Evolutionary conservation across 2,329 filamentous ascomycete genomes (phyloP), one percentile per base, ranked within the genome.

Genomic region (Scedosporium aurantiacum): DNA sequence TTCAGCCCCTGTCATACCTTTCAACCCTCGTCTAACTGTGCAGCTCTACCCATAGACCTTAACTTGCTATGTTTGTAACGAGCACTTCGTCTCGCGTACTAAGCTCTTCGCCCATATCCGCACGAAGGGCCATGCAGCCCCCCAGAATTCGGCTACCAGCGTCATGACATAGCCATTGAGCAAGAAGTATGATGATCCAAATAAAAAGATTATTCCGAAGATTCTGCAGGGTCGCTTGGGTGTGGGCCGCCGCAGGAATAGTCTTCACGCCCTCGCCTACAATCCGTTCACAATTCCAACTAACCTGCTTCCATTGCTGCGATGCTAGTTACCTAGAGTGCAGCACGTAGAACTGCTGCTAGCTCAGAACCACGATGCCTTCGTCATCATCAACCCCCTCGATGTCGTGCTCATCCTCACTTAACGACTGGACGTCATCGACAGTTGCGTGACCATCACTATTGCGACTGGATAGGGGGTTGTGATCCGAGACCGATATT

Each of bases 401-500:
- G 32, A 4, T 6, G 52, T 47, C 55, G 23, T 55, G 56, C 41
- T 82, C 79, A 56, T 86, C 84, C 67, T 94, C 90, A 69, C 95
- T 94, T 69, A 97, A 81, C 2, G 85, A 87, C 71, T 97, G 90
- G 3, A 99, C 93, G 69, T 96, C 91, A 65, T 96, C 91, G 61
- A 97, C 84, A 0, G 91, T 91, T 37, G 12, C 25, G 16, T 23
- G 28, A 14, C 6, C 28, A 18, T 32, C 25, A 32, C 18, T 18
- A 27, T 14, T 27, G 6, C 50, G 45, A 41, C 82, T 85, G 40
- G 85, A 83, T 47, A 82, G 75, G 0, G 85, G 84, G 67, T 92
- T 87, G 58, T 79, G 79, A 61, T 91, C 87, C 28, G 90, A 85
- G 28, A 97, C 85, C 67, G 93, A 90, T 57, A 97, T 88, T 60